These are phyloP conservation scores for Alternaria burnsii DNA, from an alignment of 2,329 filamentous ascomycete genomes.

Conservation along the genomic window DNA sequence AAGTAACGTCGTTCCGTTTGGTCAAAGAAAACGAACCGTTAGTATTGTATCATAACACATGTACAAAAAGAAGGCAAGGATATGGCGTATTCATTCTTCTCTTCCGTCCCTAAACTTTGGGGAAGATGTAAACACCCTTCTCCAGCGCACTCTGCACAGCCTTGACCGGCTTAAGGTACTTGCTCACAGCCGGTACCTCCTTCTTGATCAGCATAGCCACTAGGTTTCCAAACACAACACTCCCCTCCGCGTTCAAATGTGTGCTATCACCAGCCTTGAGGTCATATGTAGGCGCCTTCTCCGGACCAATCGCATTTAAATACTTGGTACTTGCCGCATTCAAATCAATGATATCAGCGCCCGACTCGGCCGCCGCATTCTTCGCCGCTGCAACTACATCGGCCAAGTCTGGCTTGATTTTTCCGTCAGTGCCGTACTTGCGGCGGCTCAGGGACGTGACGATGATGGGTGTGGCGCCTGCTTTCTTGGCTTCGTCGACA, in stretches of 20 bases:
- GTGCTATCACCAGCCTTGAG: slow-evolving; percentile 40
- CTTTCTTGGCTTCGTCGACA: slow-evolving; percentile 41
- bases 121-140: slow-evolving; percentile 24
- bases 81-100: background rate
- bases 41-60: background rate
- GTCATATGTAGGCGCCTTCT: slow-evolving; percentile 60
- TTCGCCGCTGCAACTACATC: slow-evolving; percentile 57
- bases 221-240: slow-evolving; percentile 35
- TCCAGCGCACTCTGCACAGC: slow-evolving; percentile 21
- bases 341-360: slow-evolving; percentile 59
- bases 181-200: slow-evolving; percentile 14
- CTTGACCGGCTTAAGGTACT: slow-evolving; percentile 25
- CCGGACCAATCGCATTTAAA: slow-evolving; percentile 60
- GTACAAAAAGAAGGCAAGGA: background rate
- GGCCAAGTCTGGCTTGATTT: slow-evolving; percentile 57
- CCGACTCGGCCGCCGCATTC: slow-evolving; percentile 53
- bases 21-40: background rate
- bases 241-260: slow-evolving; percentile 31
- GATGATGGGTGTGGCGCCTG: slow-evolving; percentile 54
- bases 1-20: background rate
- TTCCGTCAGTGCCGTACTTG: slow-evolving; percentile 49
- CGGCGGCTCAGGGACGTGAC: slow-evolving; percentile 65
- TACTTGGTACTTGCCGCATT: slow-evolving; percentile 61
- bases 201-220: slow-evolving; percentile 28
- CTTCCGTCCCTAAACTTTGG: background rate